Percentiles rank a stretch among this genome's conserved stretches.
Evolutionary conservation across 805 yeast genomes (phyloP).

Genomic region (Priceomyces medius): DNA sequence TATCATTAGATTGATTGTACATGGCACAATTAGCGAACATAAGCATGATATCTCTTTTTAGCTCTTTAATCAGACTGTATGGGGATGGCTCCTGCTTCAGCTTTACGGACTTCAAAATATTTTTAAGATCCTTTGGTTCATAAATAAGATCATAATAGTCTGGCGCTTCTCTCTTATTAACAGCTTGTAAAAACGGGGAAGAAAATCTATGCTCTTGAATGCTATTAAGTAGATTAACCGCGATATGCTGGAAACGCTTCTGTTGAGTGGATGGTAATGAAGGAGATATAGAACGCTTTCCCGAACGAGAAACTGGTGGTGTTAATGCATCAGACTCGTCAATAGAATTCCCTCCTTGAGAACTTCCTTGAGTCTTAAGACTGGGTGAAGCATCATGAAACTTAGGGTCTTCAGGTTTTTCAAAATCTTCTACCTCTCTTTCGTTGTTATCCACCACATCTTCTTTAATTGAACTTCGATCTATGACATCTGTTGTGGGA

Average conservation of each 20-base stretch:
- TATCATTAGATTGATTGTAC: conserved; percentile 70
- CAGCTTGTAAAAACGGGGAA: conserved; percentile 71
- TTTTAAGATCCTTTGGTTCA: conserved; percentile 67
- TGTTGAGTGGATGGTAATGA: conserved; percentile 22
- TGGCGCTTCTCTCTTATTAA: conserved; percentile 64
- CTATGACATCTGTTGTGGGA: too few relatives aligned
- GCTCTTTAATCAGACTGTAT: conserved; percentile 56
- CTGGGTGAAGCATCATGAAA: conserved; percentile 3
- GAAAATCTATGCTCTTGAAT: conserved; percentile 72
- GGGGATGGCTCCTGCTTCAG: conserved; percentile 31
- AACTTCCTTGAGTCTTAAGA: background rate
- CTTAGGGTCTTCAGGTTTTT: background rate
- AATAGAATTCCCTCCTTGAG: background rate
- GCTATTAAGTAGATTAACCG: conserved; percentile 60
- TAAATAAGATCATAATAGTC: conserved; percentile 61
- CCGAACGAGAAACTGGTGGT: conserved; percentile 2
- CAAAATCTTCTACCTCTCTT: conserved; percentile 3
- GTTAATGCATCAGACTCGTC: background rate
- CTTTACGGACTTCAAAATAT: conserved; percentile 56
- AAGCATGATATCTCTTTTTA: conserved; percentile 66
- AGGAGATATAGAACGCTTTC: conserved; percentile 19
- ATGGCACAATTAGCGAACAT: conserved; percentile 85
- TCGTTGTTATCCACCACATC: conserved; percentile 7
- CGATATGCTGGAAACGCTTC: conserved; percentile 60
- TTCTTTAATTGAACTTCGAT: too few relatives aligned